Conservation (phyloP, 2,329 filamentous ascomycete species). For the Pyricularia grisea region DNA sequence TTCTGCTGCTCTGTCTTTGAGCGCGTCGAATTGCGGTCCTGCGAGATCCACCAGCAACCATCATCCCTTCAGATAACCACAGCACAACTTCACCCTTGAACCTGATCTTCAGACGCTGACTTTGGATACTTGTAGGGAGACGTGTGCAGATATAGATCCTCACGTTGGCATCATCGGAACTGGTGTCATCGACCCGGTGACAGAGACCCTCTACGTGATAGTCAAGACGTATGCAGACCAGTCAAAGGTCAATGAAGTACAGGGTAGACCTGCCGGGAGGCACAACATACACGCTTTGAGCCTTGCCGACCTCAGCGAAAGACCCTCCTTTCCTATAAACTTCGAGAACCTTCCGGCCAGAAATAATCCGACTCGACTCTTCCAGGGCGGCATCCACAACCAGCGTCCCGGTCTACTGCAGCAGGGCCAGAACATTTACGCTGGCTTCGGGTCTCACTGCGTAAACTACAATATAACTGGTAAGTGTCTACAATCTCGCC, state of each 20-base stretch:
- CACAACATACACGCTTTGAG: constrained; percentile 36
- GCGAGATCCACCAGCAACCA: background rate
- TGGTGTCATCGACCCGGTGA: constrained; percentile 39
- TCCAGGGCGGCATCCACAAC: constrained; percentile 36
- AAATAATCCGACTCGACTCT: constrained; percentile 34
- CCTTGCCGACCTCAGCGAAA: constrained; percentile 31
- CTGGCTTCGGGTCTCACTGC: constrained; percentile 40
- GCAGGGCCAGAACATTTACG: constrained; percentile 29
- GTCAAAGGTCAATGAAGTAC: constrained; percentile 18
- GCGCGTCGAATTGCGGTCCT: too few species aligned
- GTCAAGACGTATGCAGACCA: constrained; percentile 37
- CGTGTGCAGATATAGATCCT: constrained; percentile 36
- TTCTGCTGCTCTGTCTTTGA: too few species aligned
- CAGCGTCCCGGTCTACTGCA: constrained; percentile 36
- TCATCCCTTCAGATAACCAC: too few species aligned
- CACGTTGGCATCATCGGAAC: constrained; percentile 37
- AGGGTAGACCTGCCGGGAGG: constrained; percentile 29
- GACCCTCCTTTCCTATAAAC: constrained; percentile 28
- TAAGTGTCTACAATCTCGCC: too few species aligned
- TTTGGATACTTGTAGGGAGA: background rate
- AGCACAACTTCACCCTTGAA: too few species aligned
- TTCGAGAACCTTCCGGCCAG: constrained; percentile 31
- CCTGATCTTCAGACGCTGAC: too few species aligned
- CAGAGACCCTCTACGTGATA: constrained; percentile 38
- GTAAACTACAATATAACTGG: constrained; percentile 38